A percentile compares a stretch with the other conserved stretches of the same genome.
These are phyloP conservation scores for Oropetium thomaeum DNA, from an alignment of 176 grass and related monocot genomes.

Conservation along the genomic window DNA sequence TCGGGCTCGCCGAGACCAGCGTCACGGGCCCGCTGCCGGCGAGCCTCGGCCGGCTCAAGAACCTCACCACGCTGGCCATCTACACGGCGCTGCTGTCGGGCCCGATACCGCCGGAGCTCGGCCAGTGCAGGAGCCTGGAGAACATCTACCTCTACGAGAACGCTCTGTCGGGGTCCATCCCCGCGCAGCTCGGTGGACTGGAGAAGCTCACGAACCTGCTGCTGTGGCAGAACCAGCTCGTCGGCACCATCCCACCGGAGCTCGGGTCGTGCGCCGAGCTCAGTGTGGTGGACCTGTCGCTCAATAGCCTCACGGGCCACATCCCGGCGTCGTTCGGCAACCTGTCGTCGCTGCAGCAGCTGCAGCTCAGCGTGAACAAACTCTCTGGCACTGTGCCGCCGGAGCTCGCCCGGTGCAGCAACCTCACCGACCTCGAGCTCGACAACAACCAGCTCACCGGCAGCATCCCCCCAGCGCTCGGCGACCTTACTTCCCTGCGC, in stretches of 20 bases:
- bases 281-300: slow-evolving; percentile 57
- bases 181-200: slow-evolving; percentile 60
- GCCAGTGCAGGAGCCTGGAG: slow-evolving; percentile 46
- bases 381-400: slow-evolving; percentile 63
- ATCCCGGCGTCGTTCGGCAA: slow-evolving; percentile 64
- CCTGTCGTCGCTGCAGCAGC: slow-evolving; percentile 48
- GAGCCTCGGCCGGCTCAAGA: slow-evolving; percentile 53
- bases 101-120: slow-evolving; percentile 62
- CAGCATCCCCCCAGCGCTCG: slow-evolving; percentile 44
- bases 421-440: slow-evolving; percentile 78
- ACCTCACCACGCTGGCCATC: slow-evolving; percentile 66
- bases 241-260: slow-evolving; percentile 71
- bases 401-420: slow-evolving; percentile 58
- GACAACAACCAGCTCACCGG: slow-evolving; percentile 86
- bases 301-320: slow-evolving; percentile 68
- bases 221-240: slow-evolving; percentile 74
- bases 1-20: slow-evolving; percentile 77
- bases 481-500: slow-evolving; percentile 40
- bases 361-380: slow-evolving; percentile 76
- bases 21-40: slow-evolving; percentile 60
- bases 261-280: slow-evolving; percentile 53
- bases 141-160: slow-evolving; percentile 89
- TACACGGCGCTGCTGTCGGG: slow-evolving; percentile 75
- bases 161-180: slow-evolving; percentile 65
- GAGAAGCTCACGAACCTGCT: slow-evolving; percentile 62